Conservation (phyloP, 78 protist genomes). For the Dictyostelium citrinum region DNA sequence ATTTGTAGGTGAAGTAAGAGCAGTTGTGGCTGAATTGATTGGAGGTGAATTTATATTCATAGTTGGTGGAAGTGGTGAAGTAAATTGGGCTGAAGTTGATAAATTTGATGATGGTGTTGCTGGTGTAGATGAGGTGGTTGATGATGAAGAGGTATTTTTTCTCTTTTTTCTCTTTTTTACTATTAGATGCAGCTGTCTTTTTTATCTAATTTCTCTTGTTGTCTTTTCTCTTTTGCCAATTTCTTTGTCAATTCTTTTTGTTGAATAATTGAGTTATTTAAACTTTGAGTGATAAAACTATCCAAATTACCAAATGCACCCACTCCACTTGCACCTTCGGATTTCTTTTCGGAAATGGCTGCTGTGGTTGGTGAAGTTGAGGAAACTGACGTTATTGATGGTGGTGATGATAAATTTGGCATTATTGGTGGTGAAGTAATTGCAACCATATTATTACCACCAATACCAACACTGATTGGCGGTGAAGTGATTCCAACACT, state of each 20-base stretch:
- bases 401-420: background rate
- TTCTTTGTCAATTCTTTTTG: background rate
- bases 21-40: background rate
- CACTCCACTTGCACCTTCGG: background rate
- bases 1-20: background rate
- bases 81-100: background rate
- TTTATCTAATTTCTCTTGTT: background rate
- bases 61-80: background rate
- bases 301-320: slow-evolving; percentile 10
- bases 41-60: background rate
- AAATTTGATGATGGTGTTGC: background rate
- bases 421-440: background rate
- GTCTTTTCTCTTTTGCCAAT: background rate
- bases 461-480: background rate
- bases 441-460: background rate
- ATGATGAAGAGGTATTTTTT: background rate
- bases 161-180: background rate
- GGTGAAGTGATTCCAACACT: background rate
- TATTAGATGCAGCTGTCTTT: background rate
- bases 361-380: background rate
- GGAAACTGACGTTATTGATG: background rate
- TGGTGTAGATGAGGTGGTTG: background rate
- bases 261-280: slow-evolving; percentile 4
- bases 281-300: background rate
- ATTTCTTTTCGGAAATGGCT: background rate